phyloP scores from a whole-genome alignment of 371 early-diverging fungal species.

The Encephalitozoon hellem region DNA sequence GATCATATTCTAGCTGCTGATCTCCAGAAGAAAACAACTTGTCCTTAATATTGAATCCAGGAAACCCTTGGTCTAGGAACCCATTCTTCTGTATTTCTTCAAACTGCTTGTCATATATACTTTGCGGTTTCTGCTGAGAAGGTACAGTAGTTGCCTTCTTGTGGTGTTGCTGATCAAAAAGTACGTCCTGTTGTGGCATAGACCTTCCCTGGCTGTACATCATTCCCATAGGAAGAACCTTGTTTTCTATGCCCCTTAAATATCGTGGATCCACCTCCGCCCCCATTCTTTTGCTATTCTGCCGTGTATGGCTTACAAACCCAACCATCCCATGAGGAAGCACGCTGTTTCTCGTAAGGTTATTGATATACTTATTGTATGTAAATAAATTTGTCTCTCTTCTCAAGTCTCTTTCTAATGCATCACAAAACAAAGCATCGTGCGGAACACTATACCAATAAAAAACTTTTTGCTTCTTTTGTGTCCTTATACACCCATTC shows the following conservation, averaged over 20 bases:
- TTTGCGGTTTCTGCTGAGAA: constrained; percentile 24
- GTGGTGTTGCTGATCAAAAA: not conserved
- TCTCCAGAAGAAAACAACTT: not conserved
- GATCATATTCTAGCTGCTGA: not conserved
- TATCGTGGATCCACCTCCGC: not conserved
- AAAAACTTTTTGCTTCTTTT: constrained; percentile 96
- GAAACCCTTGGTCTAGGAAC: not conserved
- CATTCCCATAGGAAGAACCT: not conserved
- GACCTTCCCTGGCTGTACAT: not conserved
- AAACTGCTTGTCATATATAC: constrained; percentile 35
- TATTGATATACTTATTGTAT: constrained; percentile 56
- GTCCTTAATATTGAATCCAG: not conserved
- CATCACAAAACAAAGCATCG: constrained; percentile 87
- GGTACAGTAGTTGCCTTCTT: constrained; percentile 17
- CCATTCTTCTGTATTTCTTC: constrained; percentile 38
- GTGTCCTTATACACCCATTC: constrained; percentile 91
- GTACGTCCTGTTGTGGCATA: not conserved
- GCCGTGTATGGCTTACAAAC: constrained; percentile 13
- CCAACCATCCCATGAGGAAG: not conserved
- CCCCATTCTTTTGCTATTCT: constrained; percentile 3
- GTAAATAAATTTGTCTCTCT: constrained; percentile 66
- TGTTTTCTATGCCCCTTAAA: constrained; percentile 7
- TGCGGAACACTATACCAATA: constrained; percentile 94
- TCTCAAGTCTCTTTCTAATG: constrained; percentile 90
- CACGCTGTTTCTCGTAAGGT: not conserved